Evolutionary conservation across 2,329 filamentous ascomycete genomes (phyloP).

Genomic region (Fusarium torreyae): DNA sequence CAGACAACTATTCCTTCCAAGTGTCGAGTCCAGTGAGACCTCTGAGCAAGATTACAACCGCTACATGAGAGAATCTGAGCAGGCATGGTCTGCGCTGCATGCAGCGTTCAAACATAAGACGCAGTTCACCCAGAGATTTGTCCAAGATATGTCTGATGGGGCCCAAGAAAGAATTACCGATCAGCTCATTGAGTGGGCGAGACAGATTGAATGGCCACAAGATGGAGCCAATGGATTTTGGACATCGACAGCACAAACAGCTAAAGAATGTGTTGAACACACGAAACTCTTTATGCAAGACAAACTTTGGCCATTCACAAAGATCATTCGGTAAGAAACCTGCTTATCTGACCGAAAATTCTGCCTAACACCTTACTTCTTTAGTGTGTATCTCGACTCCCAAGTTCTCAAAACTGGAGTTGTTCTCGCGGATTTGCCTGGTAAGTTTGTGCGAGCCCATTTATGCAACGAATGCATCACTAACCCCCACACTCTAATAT

Average conservation of each 20-base stretch:
- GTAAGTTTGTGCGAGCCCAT: slow-evolving; percentile 35
- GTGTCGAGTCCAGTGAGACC: slow-evolving; percentile 38
- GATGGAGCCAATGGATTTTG: slow-evolving; percentile 48
- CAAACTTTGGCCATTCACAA: slow-evolving; percentile 56
- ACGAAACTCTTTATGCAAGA: slow-evolving; percentile 54
- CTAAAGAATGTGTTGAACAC: slow-evolving; percentile 51
- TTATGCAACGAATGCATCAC: no score
- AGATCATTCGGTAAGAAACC: slow-evolving; percentile 52
- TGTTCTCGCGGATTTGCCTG: slow-evolving; percentile 55
- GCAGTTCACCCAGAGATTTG: slow-evolving; percentile 43
- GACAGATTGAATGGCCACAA: slow-evolving; percentile 52
- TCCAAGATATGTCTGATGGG: slow-evolving; percentile 49
- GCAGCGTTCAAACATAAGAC: slow-evolving; percentile 53
- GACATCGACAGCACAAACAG: slow-evolving; percentile 50
- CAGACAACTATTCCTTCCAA: slow-evolving; percentile 49
- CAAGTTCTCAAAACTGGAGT: slow-evolving; percentile 53
- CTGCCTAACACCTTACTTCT: neutral
- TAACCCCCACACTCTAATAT: neutral
- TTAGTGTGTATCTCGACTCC: slow-evolving; percentile 52
- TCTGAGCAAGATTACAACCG: slow-evolving; percentile 47
- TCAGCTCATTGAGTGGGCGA: slow-evolving; percentile 50
- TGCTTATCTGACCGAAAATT: accelerated
- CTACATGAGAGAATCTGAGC: slow-evolving; percentile 50
- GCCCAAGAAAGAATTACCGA: slow-evolving; percentile 45
- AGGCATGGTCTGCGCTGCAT: slow-evolving; percentile 60